phyloP scores from a whole-genome alignment of 2,329 filamentous ascomycete genomes.

The Fusarium sp. region DNA sequence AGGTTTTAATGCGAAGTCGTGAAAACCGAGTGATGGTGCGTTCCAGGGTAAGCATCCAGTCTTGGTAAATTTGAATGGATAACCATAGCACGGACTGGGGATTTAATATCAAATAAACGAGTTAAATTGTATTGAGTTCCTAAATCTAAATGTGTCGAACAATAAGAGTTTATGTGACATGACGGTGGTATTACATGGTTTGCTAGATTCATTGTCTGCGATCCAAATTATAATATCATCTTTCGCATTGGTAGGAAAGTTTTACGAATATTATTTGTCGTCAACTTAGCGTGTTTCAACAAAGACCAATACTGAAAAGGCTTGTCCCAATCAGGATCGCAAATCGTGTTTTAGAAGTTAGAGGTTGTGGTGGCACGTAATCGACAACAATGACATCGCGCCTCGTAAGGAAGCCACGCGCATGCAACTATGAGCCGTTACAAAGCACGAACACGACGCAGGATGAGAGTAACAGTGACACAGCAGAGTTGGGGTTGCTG shows the following conservation, averaged over 20 bases:
- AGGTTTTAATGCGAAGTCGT: not conserved
- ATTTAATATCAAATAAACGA: not conserved
- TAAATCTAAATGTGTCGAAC: too few relatives aligned
- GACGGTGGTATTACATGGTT: not conserved
- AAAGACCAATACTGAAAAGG: slow-evolving; percentile 1
- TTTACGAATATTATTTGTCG: too few relatives aligned
- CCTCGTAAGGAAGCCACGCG: slow-evolving; percentile 21
- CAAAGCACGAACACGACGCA: not conserved
- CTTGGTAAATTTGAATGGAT: too few relatives aligned
- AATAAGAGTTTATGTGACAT: too few relatives aligned
- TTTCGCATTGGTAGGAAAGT: not conserved
- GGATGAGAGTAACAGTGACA: slow-evolving; percentile 6
- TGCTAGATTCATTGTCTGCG: not conserved
- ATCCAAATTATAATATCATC: not conserved
- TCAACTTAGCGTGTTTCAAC: slow-evolving; percentile 10
- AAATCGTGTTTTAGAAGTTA: slow-evolving; percentile 18
- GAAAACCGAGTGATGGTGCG: not conserved
- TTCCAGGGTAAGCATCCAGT: slow-evolving; percentile 4
- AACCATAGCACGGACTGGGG: too few relatives aligned
- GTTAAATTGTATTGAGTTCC: too few relatives aligned
- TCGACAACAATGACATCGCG: slow-evolving; percentile 19
- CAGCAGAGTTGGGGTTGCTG: slow-evolving; percentile 23
- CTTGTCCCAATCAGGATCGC: slow-evolving; percentile 9
- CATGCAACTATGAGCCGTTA: slow-evolving; percentile 2
- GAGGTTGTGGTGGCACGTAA: slow-evolving; percentile 15